phyloP scores from a whole-genome alignment of 2,329 filamentous ascomycete genomes.

The Colletotrichum horii region DNA sequence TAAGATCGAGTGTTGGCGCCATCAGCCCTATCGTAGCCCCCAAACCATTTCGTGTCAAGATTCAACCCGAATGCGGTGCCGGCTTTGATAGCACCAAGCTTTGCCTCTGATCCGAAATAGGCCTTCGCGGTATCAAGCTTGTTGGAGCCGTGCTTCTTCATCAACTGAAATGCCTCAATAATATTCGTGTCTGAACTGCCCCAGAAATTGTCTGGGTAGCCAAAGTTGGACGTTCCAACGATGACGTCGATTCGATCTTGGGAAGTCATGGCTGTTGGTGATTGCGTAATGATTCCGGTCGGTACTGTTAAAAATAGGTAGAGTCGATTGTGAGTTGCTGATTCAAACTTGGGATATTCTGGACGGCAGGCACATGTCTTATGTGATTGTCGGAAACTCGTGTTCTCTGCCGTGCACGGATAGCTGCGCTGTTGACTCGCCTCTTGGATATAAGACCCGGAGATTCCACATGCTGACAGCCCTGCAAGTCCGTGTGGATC shows the following conservation, averaged over 20 bases:
- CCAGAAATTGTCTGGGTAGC: neutral
- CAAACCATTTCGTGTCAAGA: neutral
- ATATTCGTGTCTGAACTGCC: neutral
- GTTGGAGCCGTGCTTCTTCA: neutral
- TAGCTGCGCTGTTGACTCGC: neutral
- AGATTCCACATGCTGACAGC: neutral
- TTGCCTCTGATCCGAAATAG: neutral
- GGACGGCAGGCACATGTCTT: neutral
- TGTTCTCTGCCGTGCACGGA: neutral
- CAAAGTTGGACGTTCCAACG: neutral
- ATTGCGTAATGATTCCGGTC: neutral
- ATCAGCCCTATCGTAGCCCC: neutral
- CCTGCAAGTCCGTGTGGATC: neutral
- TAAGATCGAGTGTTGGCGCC: neutral
- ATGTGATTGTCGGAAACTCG: neutral
- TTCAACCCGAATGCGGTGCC: neutral
- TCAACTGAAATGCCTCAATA: neutral
- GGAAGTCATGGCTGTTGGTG: neutral
- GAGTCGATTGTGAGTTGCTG: fast-evolving
- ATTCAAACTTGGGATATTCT: neutral
- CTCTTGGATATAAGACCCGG: neutral
- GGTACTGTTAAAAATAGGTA: neutral
- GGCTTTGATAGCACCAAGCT: neutral
- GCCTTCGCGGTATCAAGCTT: neutral
- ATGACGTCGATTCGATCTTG: neutral